Percentiles rank a stretch among this genome's conserved stretches.
Evolutionary conservation across 257 asterid genomes (phyloP).

Genomic region (Salvia hispanica): DNA sequence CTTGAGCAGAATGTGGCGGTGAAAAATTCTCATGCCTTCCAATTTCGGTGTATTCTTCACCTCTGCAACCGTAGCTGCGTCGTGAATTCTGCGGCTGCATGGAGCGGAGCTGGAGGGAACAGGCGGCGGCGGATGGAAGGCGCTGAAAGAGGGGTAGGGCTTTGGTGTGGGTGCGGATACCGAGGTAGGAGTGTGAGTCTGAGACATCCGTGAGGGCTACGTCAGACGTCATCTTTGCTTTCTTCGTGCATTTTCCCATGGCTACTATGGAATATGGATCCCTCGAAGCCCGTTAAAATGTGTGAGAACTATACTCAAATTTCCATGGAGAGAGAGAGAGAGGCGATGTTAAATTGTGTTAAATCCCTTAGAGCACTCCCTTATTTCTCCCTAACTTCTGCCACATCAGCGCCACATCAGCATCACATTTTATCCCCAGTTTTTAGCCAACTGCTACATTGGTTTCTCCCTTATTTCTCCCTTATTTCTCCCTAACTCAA

Average conservation of each 20-base stretch:
- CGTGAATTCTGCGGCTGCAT: slow-evolving; percentile 34
- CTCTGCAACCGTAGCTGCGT: slow-evolving; percentile 17
- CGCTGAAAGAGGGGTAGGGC: slow-evolving; percentile 68
- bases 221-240: slow-evolving; percentile 48
- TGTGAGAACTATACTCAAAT: background rate
- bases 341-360: no score
- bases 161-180: slow-evolving; percentile 77
- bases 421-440: no score
- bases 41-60: slow-evolving; percentile 2
- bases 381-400: no score
- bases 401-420: no score
- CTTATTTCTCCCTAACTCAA: no score
- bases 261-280: slow-evolving; percentile 3
- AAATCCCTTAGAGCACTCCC: no score
- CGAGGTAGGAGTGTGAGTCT: slow-evolving; percentile 53
- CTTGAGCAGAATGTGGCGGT: slow-evolving; percentile 28
- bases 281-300: slow-evolving; percentile 14
- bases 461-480: no score
- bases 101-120: slow-evolving; percentile 50
- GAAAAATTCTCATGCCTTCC: background rate
- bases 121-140: slow-evolving; percentile 40
- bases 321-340: no score
- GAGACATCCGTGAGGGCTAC: slow-evolving; percentile 59
- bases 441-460: no score
- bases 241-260: slow-evolving; percentile 66